phyloP scores from a whole-genome alignment of 2,329 filamentous ascomycete genomes.

The Aspergillus caelatus region DNA sequence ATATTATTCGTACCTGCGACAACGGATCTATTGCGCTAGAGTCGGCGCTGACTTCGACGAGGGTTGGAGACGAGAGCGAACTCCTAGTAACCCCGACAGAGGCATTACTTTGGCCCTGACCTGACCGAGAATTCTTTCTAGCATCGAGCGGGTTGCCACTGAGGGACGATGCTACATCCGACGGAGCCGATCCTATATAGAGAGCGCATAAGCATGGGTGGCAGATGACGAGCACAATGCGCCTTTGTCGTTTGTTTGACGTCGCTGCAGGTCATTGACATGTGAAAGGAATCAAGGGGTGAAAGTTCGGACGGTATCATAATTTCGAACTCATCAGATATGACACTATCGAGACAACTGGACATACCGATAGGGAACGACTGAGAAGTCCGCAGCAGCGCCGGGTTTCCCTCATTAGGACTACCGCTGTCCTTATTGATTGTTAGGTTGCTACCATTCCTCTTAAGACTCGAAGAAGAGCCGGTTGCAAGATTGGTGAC shows the following conservation, averaged over 20 bases:
- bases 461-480: constrained; percentile 18
- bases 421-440: constrained; percentile 16
- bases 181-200: constrained; percentile 29
- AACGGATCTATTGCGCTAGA: constrained; percentile 64
- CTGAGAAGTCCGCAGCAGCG: constrained; percentile 23
- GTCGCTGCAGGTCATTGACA: constrained; percentile 1
- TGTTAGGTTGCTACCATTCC: constrained; percentile 12
- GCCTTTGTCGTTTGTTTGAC: not conserved
- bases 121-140: constrained; percentile 25
- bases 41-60: constrained; percentile 34
- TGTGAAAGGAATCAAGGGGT: constrained; percentile 1
- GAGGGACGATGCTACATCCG: constrained; percentile 35
- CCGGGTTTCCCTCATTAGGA: constrained; percentile 13
- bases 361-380: constrained; percentile 33
- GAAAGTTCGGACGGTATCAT: not conserved
- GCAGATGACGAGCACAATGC: not conserved
- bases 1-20: constrained; percentile 58
- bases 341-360: constrained; percentile 3
- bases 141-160: constrained; percentile 33
- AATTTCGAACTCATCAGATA: not conserved
- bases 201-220: constrained; percentile 10
- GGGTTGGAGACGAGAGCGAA: constrained; percentile 28
- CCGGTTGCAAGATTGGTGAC: constrained; percentile 26
- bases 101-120: constrained; percentile 21
- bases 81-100: constrained; percentile 22